These are phyloP conservation scores for Coniella lustricola DNA, from an alignment of 2,329 filamentous ascomycete species.

Conservation along the genomic window DNA sequence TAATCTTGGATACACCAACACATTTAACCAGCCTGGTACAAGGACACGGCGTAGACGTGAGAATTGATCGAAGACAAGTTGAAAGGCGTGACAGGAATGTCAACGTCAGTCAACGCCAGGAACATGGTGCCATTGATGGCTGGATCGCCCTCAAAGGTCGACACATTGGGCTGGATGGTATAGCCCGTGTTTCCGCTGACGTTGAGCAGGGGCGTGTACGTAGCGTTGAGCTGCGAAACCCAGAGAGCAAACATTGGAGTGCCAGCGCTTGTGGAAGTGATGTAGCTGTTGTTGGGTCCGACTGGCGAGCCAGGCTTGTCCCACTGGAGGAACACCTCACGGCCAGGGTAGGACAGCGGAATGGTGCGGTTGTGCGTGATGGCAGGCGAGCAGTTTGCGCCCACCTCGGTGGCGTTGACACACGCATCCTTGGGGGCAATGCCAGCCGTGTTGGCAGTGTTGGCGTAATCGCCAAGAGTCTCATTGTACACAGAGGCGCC, in stretches of 20 bases:
- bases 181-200: slow-evolving; percentile 48
- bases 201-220: slow-evolving; percentile 56
- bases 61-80: slow-evolving; percentile 69
- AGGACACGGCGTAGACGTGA: slow-evolving; percentile 64
- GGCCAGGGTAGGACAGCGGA: slow-evolving; percentile 68
- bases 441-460: slow-evolving; percentile 44
- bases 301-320: slow-evolving; percentile 60
- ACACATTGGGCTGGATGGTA: slow-evolving; percentile 65
- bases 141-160: slow-evolving; percentile 61
- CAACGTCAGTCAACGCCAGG: slow-evolving; percentile 63
- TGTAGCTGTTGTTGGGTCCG: slow-evolving; percentile 77
- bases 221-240: slow-evolving; percentile 71
- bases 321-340: slow-evolving; percentile 65
- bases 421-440: slow-evolving; percentile 44
- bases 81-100: slow-evolving; percentile 66
- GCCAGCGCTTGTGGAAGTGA: slow-evolving; percentile 55
- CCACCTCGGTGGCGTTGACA: slow-evolving; percentile 45
- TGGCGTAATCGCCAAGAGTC: slow-evolving; percentile 52
- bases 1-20: too few relatives aligned
- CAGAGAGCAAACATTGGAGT: slow-evolving; percentile 63
- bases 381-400: slow-evolving; percentile 53
- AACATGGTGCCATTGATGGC: slow-evolving; percentile 75
- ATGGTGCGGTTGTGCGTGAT: slow-evolving; percentile 63
- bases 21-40: slow-evolving; percentile 76
- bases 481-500: slow-evolving; percentile 57